Percentiles rank a stretch among this genome's conserved stretches.
Conservation (phyloP, 768 basidiomycete species). For the Lentinus tigrinus region DNA sequence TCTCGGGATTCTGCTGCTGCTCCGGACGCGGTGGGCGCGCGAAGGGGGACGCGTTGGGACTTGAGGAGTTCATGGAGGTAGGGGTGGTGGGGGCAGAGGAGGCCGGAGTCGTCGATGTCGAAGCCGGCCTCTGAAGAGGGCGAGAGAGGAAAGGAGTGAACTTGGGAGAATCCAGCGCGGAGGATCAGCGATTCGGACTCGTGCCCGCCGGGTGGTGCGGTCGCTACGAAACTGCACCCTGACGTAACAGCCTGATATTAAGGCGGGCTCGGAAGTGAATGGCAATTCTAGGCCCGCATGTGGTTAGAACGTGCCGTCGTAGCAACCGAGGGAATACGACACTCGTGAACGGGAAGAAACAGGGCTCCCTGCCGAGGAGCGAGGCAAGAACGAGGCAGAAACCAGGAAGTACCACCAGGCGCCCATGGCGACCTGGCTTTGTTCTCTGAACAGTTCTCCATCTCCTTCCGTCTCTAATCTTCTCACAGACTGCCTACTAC, state of each 20-base stretch:
- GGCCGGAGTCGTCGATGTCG: too few species aligned
- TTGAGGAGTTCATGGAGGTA: conserved; percentile 3
- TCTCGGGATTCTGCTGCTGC: conserved; percentile 12
- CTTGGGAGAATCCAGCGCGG: not conserved
- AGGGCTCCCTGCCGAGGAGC: too few species aligned
- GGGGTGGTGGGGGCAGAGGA: too few species aligned
- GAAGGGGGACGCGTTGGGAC: conserved; percentile 2
- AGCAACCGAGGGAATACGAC: not conserved
- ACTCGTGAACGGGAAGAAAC: not conserved
- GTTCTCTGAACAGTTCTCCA: too few species aligned
- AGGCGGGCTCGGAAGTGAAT: not conserved
- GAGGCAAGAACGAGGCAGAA: not conserved
- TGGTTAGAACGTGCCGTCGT: not conserved
- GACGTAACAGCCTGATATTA: not conserved
- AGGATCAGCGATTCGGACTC: not conserved
- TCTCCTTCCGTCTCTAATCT: too few species aligned
- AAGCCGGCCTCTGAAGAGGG: not conserved
- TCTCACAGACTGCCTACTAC: too few species aligned
- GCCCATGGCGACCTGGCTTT: too few species aligned
- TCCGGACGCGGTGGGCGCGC: conserved; percentile 13
- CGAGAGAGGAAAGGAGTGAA: not conserved
- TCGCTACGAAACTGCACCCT: not conserved
- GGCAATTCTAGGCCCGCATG: not conserved
- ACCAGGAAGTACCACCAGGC: not conserved
- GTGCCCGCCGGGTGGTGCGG: not conserved